Percentiles rank a stretch among this genome's conserved stretches.
These are phyloP conservation scores for Lanzia echinophila DNA, from an alignment of 2,329 filamentous ascomycete genomes.

Conservation along the genomic window DNA sequence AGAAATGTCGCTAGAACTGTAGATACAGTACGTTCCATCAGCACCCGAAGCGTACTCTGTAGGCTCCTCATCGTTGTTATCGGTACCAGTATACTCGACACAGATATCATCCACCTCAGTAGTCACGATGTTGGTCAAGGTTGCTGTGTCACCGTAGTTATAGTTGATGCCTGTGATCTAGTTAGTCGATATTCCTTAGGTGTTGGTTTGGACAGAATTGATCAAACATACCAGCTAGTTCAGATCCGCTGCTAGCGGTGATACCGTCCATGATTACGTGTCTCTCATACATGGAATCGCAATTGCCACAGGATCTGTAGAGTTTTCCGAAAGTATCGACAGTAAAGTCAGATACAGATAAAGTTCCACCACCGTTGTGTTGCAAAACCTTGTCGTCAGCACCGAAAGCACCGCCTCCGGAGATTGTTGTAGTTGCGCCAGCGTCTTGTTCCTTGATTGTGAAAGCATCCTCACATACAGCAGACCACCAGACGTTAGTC, in stretches of 20 bases:
- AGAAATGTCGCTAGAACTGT: slow-evolving; percentile 12
- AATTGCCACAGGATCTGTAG: slow-evolving; percentile 46
- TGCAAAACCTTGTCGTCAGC: slow-evolving; percentile 36
- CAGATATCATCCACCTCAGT: slow-evolving; percentile 15
- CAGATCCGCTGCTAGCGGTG: slow-evolving; percentile 34
- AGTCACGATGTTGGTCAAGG: slow-evolving; percentile 35
- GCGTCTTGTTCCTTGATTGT: slow-evolving; percentile 21
- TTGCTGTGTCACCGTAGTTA: slow-evolving; percentile 44
- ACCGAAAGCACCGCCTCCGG: slow-evolving; percentile 38
- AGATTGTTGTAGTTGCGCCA: slow-evolving; percentile 36
- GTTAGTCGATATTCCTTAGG: slow-evolving; percentile 8
- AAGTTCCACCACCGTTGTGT: slow-evolving; percentile 37
- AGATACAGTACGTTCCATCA: slow-evolving; percentile 32
- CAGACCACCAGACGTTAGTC: slow-evolving; percentile 25
- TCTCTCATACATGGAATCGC: slow-evolving; percentile 27
- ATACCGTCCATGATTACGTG: slow-evolving; percentile 37
- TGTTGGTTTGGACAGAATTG: neutral
- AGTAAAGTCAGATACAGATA: slow-evolving; percentile 32
- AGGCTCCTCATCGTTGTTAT: slow-evolving; percentile 33
- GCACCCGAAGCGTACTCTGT: slow-evolving; percentile 33
- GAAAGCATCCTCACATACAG: slow-evolving; percentile 24
- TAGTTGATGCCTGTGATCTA: slow-evolving; percentile 43
- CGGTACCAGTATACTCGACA: slow-evolving; percentile 32
- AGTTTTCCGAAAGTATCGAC: slow-evolving; percentile 42
- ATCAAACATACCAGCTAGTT: slow-evolving; percentile 15